Evolutionary conservation across 805 yeast genomes (phyloP).

Genomic region (Metschnikowia santaceciliae): DNA sequence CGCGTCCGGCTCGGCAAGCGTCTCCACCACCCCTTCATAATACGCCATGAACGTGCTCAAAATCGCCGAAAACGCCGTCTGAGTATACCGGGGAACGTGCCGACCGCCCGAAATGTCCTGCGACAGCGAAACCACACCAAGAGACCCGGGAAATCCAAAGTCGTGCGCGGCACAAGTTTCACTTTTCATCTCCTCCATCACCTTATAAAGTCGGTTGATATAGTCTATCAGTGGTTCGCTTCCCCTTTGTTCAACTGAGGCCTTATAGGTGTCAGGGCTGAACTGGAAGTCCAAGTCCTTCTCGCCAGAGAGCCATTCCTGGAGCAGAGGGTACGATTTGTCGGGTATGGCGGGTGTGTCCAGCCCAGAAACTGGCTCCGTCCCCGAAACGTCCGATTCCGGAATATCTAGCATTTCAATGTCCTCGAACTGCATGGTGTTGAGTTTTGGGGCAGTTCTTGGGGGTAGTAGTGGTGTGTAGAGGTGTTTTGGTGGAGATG

Average conservation of each 20-base stretch:
- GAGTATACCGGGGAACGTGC: slow-evolving; percentile 7
- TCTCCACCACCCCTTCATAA: slow-evolving; percentile 21
- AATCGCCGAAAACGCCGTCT: slow-evolving; percentile 28
- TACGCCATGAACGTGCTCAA: neutral
- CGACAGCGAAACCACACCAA: slow-evolving; percentile 31
- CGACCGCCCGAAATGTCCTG: slow-evolving; percentile 12
- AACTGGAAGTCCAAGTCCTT: slow-evolving; percentile 36
- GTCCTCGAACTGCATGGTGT: slow-evolving; percentile 21
- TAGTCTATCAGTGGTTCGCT: slow-evolving; percentile 38
- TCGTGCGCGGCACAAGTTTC: slow-evolving; percentile 18
- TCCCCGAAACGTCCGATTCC: slow-evolving; percentile 15
- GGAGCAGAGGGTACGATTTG: slow-evolving; percentile 36
- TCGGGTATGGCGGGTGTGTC: slow-evolving; percentile 3
- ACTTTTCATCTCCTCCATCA: slow-evolving; percentile 39
- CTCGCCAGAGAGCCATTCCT: slow-evolving; percentile 43
- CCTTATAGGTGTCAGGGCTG: slow-evolving; percentile 38
- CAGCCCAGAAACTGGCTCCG: slow-evolving; percentile 15
- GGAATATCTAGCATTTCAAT: slow-evolving; percentile 41
- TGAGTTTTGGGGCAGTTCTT: slow-evolving; percentile 1
- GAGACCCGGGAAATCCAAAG: slow-evolving; percentile 17
- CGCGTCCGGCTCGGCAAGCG: slow-evolving; percentile 23
- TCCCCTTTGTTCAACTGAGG: slow-evolving; percentile 33
- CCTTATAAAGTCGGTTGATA: slow-evolving; percentile 47
- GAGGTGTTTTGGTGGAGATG: neutral
- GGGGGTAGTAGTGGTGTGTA: too few species aligned